phyloP scores from a whole-genome alignment of 1,284 basidiomycete genomes.

The Psilocybe mexicana region DNA sequence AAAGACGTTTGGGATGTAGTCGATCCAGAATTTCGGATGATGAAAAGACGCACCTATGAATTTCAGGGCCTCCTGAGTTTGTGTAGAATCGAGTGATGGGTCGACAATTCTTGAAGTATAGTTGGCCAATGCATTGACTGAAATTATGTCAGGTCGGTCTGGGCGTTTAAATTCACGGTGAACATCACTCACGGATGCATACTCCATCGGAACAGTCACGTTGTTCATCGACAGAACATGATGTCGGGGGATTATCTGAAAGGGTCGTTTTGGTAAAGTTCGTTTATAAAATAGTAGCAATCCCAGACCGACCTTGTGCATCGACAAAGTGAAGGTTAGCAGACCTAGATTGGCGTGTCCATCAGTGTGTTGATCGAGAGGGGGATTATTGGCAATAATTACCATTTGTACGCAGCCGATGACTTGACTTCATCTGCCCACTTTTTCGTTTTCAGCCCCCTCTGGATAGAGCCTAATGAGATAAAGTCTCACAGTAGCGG shows the following conservation, averaged over 20 bases:
- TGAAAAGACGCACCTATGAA: constrained; percentile 39
- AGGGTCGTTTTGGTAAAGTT: neutral
- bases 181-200: constrained; percentile 44
- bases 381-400: constrained; percentile 1
- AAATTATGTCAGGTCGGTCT: neutral
- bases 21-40: neutral
- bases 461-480: neutral
- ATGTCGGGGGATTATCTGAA: constrained; percentile 45
- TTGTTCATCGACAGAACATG: constrained; percentile 48
- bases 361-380: neutral
- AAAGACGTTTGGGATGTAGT: neutral
- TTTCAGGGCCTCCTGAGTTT: constrained; percentile 51
- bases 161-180: neutral
- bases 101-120: constrained; percentile 52
- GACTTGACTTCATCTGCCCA: constrained; percentile 49
- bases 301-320: constrained; percentile 38
- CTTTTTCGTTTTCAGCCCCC: constrained; percentile 21
- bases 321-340: constrained; percentile 48
- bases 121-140: constrained; percentile 55
- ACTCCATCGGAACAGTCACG: constrained; percentile 43
- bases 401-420: constrained; percentile 41
- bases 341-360: constrained; percentile 29
- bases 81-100: constrained; percentile 39
- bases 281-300: neutral
- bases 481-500: constrained; percentile 38